A percentile compares a stretch with the other conserved stretches of the same genome.
Evolutionary conservation across 2,329 filamentous ascomycete genomes (phyloP).

Genomic region (Aspergillus brasiliensis): DNA sequence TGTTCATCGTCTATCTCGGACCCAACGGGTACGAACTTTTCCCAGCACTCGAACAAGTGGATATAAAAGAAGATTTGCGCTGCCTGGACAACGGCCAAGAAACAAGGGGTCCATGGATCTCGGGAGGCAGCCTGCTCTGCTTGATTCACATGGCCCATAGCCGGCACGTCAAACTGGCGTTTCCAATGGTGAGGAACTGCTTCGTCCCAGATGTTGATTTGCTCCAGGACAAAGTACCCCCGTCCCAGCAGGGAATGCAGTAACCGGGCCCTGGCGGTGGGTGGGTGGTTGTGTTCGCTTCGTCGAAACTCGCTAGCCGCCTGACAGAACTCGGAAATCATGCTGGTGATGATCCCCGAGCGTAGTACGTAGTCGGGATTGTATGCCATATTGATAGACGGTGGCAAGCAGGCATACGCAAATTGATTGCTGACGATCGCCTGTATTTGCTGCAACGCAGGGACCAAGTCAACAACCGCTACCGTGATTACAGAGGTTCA

Average conservation of each 20-base stretch:
- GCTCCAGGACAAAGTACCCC: neutral
- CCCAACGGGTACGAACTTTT: neutral
- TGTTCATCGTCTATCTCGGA: neutral
- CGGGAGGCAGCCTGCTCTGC: neutral
- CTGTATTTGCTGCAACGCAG: neutral
- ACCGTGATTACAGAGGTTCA: neutral
- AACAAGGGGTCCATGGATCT: slow-evolving; percentile 1
- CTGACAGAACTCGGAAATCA: slow-evolving; percentile 3
- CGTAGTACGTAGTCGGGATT: neutral
- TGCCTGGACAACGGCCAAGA: slow-evolving; percentile 1
- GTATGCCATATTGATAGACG: slow-evolving; percentile 1
- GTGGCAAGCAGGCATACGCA: neutral
- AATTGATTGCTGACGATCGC: slow-evolving; percentile 1
- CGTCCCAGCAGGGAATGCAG: neutral
- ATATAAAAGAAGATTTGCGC: neutral
- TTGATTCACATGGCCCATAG: neutral
- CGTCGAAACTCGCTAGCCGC: neutral
- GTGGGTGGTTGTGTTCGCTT: neutral
- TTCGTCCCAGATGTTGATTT: slow-evolving; percentile 4
- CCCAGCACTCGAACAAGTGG: neutral
- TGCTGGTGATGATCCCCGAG: neutral
- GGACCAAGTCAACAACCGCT: neutral
- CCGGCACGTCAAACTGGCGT: neutral
- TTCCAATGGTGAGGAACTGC: neutral
- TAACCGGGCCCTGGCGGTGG: neutral